Evolutionary conservation across 2,329 filamentous ascomycete genomes (phyloP), one percentile per base, ranked within the genome.

Genomic region (Fulvia fulva): DNA sequence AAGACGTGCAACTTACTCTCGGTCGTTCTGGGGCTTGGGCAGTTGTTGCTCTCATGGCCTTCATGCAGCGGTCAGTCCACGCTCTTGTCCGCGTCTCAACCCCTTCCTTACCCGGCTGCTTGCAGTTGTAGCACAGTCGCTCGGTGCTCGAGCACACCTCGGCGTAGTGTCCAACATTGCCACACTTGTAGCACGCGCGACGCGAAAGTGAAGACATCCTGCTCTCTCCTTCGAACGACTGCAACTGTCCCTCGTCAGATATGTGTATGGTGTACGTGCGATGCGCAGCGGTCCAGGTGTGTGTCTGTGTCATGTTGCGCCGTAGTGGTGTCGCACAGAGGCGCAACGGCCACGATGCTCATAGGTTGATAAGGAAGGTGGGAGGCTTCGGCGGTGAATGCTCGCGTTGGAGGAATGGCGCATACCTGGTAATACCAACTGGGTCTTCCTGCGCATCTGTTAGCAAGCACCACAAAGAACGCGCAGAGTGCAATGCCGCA

Each of bases 71-170:
- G 62, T 70, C 64, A 70, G 64, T 55, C 56, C 56, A 50, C 63
- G 63, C 55, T 58, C 74, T 68, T 78, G 76, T 47, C 56, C 53
- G 65, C 68, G 19, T 14, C 21, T 12, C 44, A 26, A 47, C 44
- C 16, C 25, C 21, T 43, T 44, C 58, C 71, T 67, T 77, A 87
- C 86, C 89, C 63, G 89, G 89, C 80, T 93, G 89, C 82, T 93
- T 93, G 92, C 94, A 99, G 83, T 99, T 99, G 82, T 99, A 99
- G 88, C 94, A 99, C 72, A 99, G 89, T 73, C 94, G 90, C 84
- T 99, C 93, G 60, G 92, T 89, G 60, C 93, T 97, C 63, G 93
- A 94, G 88, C 94, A 99, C 68, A 96, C 92, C 84, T 97, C 92
- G 66, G 82, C 80, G 70, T 81, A 82, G 71, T 81, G 79, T 58